Conservation (phyloP, 768 basidiomycete species). For the Boletus edulis region DNA sequence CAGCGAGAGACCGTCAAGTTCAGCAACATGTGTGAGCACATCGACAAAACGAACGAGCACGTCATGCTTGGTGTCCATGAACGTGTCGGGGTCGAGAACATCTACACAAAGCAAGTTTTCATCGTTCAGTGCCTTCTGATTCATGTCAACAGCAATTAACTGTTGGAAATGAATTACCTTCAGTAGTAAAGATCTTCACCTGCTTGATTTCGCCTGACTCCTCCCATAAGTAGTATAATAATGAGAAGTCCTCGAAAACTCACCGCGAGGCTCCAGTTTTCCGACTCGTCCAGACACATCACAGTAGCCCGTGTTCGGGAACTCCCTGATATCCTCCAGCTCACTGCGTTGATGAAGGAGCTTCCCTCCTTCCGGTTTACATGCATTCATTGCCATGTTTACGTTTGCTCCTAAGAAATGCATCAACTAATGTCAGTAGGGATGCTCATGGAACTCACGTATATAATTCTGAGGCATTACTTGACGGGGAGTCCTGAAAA, state of each 20-base stretch:
- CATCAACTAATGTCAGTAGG: background rate
- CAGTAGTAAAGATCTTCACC: background rate
- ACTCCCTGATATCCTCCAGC: background rate
- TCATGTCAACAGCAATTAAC: background rate
- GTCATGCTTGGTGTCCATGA: conserved; percentile 50
- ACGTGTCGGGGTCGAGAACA: conserved; percentile 28
- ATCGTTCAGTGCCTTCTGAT: background rate
- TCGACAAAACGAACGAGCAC: conserved; percentile 65
- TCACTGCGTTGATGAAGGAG: background rate
- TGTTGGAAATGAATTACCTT: background rate
- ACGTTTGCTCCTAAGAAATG: background rate
- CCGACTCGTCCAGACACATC: background rate
- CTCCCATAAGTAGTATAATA: background rate
- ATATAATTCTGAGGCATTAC: background rate
- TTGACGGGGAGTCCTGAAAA: background rate
- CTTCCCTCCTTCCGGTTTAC: background rate
- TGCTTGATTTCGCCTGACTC: background rate
- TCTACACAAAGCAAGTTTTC: background rate
- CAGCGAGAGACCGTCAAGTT: conserved; percentile 71
- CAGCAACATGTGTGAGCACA: conserved; percentile 60
- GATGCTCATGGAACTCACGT: background rate
- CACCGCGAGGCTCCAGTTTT: background rate
- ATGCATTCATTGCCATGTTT: background rate
- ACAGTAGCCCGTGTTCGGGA: background rate
- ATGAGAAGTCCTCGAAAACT: background rate